phyloP scores from a whole-genome alignment of 2,329 filamentous ascomycete genomes.

The Xenosphaeropsis pyriputrescens region DNA sequence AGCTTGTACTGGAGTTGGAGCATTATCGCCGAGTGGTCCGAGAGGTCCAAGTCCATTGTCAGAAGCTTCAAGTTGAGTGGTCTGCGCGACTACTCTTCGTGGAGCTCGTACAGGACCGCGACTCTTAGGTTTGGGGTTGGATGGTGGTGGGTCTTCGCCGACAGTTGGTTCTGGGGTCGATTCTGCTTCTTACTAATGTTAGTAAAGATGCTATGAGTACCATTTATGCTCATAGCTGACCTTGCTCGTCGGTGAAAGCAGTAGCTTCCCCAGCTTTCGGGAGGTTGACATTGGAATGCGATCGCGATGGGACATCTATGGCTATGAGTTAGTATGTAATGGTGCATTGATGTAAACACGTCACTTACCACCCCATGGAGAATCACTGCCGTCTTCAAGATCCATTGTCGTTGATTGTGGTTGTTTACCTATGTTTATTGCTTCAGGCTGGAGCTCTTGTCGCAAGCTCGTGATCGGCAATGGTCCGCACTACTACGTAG shows the following conservation, averaged over 20 bases:
- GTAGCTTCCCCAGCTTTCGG: conserved; percentile 11
- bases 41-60: conserved; percentile 63
- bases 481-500: too few relatives aligned
- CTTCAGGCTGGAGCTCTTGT: too few relatives aligned
- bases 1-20: conserved; percentile 13
- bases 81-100: conserved; percentile 56
- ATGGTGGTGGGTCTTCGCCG: conserved; percentile 4
- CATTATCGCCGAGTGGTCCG: conserved; percentile 45
- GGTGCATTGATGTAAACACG: background rate
- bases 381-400: conserved; percentile 27
- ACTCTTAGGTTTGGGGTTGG: conserved; percentile 14
- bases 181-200: conserved; percentile 7
- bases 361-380: conserved; percentile 27
- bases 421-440: too few relatives aligned
- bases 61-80: conserved; percentile 65
- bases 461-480: too few relatives aligned
- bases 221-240: conserved; percentile 2
- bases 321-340: background rate
- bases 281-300: conserved; percentile 15
- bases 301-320: conserved; percentile 25
- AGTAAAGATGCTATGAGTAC: background rate
- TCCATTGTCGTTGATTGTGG: conserved; percentile 19
- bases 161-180: conserved; percentile 6
- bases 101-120: conserved; percentile 17
- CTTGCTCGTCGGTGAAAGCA: conserved; percentile 10